Conservation (phyloP, 2,329 filamentous ascomycete species). For the Alternaria sp. region DNA sequence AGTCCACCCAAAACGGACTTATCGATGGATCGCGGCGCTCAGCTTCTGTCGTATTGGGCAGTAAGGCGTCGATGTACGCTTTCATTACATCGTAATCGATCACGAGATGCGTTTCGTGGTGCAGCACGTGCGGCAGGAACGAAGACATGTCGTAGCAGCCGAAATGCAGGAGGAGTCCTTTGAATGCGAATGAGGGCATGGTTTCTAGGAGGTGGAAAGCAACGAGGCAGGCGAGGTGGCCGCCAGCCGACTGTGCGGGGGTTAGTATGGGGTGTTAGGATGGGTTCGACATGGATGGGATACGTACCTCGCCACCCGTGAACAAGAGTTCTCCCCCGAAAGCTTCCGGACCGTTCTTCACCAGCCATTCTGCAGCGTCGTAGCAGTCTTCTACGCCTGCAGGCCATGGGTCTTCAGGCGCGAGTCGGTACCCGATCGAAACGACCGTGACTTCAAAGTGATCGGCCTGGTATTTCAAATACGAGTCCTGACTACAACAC, state of each 20-base stretch:
- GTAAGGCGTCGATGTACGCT: slow-evolving; percentile 57
- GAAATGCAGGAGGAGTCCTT: slow-evolving; percentile 62
- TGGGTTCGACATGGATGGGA: neutral
- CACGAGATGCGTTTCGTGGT: slow-evolving; percentile 55
- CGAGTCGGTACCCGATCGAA: slow-evolving; percentile 67
- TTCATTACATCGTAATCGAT: slow-evolving; percentile 59
- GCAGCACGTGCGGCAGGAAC: slow-evolving; percentile 53
- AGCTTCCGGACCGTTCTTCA: slow-evolving; percentile 56
- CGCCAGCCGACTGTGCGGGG: slow-evolving; percentile 58
- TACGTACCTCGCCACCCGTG: slow-evolving; percentile 51
- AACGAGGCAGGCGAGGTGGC: slow-evolving; percentile 59
- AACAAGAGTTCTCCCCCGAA: slow-evolving; percentile 58
- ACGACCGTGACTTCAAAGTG: slow-evolving; percentile 59
- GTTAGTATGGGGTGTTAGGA: neutral
- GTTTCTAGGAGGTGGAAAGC: slow-evolving; percentile 58
- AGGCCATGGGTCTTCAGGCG: slow-evolving; percentile 67
- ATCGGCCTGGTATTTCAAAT: slow-evolving; percentile 62
- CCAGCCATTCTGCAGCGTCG: slow-evolving; percentile 64
- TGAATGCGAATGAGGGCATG: slow-evolving; percentile 53
- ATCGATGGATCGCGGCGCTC: slow-evolving; percentile 57
- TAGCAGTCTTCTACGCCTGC: slow-evolving; percentile 64
- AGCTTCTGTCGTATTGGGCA: slow-evolving; percentile 54
- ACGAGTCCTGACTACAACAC: slow-evolving; percentile 54
- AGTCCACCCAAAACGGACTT: slow-evolving; percentile 61
- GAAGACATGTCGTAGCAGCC: slow-evolving; percentile 61